Evolutionary conservation across 495 filamentous ascomycete species (phyloP).

Genomic region (Penicillium antarcticum): DNA sequence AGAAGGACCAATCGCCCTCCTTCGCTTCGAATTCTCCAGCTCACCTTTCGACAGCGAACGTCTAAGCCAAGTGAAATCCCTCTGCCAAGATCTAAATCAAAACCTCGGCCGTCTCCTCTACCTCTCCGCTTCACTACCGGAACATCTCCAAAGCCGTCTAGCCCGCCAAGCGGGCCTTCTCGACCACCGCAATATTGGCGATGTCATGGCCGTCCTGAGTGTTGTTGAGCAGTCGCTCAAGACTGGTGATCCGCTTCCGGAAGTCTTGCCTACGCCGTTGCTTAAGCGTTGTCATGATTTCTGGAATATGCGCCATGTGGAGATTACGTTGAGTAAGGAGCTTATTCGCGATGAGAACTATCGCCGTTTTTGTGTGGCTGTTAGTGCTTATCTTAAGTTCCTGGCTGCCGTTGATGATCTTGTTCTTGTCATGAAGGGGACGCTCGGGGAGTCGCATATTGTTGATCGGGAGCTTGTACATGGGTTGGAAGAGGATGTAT

Average conservation of each 20-base stretch:
- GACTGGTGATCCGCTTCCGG: constrained; percentile 40
- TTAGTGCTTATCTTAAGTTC: constrained; percentile 38
- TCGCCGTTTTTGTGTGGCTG: constrained; percentile 37
- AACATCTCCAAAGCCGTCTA: constrained; percentile 25
- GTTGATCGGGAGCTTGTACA: constrained; percentile 25
- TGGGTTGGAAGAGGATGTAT: constrained; percentile 9
- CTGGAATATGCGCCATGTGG: constrained; percentile 20
- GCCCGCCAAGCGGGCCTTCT: constrained; percentile 30
- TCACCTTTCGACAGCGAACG: constrained; percentile 37
- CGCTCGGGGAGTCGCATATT: constrained; percentile 40
- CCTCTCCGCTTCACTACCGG: constrained; percentile 33
- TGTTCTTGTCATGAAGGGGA: constrained; percentile 41
- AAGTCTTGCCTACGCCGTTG: constrained; percentile 39
- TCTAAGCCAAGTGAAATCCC: constrained; percentile 28
- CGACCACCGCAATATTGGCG: constrained; percentile 37
- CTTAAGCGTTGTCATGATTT: constrained; percentile 32
- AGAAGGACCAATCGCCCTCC: constrained; percentile 29
- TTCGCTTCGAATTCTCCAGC: constrained; percentile 40
- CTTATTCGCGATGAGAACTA: constrained; percentile 36
- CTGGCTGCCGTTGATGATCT: constrained; percentile 36
- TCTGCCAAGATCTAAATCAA: constrained; percentile 38
- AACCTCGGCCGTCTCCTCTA: constrained; percentile 32
- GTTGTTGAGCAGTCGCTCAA: constrained; percentile 40
- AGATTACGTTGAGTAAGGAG: constrained; percentile 24
- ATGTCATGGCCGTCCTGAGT: constrained; percentile 40